Evolutionary conservation across 2,329 filamentous ascomycete species (phyloP).

Genomic region (Fusarium sp.): DNA sequence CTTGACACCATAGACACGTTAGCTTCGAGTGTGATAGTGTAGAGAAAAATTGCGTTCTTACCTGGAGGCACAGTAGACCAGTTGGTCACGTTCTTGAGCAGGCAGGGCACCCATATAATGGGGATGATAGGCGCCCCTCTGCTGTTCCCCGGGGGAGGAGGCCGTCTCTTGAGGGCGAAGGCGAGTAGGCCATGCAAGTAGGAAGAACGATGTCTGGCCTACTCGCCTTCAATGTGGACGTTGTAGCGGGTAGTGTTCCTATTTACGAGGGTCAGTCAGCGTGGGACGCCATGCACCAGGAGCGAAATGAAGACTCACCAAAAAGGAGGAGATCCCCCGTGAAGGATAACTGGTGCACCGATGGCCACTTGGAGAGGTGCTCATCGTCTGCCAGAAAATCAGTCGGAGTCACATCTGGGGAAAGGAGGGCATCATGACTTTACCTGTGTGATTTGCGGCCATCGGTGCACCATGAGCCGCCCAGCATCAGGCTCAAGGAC

Average conservation of each 20-base stretch:
- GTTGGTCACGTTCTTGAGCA: background rate
- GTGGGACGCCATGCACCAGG: background rate
- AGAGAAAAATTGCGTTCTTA: background rate
- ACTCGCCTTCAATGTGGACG: background rate
- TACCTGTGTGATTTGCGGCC: slow-evolving; percentile 2
- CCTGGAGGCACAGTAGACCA: background rate
- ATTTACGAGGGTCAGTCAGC: background rate
- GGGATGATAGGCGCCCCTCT: background rate
- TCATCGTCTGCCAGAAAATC: background rate
- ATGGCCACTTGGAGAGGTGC: background rate
- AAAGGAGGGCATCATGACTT: background rate
- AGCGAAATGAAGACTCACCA: background rate
- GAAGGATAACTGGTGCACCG: background rate
- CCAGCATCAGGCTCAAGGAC: background rate
- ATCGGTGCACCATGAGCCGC: background rate
- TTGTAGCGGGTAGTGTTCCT: background rate
- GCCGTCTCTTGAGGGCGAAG: background rate
- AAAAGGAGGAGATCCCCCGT: background rate
- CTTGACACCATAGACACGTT: background rate
- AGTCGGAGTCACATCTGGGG: background rate
- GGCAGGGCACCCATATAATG: background rate
- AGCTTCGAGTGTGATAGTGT: background rate
- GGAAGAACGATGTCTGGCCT: background rate
- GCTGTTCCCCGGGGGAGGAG: background rate
- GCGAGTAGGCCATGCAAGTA: background rate